Base-by-base conservation (phyloP, 2,329 filamentous ascomycete species). In the Bipolaris victoriae region DNA sequence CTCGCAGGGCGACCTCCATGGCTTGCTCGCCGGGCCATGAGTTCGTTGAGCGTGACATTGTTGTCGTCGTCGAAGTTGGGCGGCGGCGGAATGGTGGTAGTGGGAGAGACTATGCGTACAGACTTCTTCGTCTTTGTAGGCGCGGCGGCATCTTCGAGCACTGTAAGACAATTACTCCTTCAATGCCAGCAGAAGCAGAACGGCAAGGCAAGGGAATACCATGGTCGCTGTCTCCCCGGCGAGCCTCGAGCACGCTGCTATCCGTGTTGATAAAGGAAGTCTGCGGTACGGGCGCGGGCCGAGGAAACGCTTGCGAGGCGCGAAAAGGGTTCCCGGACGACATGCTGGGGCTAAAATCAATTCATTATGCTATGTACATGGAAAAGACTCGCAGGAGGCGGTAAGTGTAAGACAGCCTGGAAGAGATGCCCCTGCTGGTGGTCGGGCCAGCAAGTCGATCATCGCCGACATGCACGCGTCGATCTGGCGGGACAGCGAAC, bases 71-170 rank as follows among this genome's bases (percentile, higher is more conserved):
- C 58, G 51, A 63, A 57, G 31, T 64, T 69, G 66, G 73, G 64
- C 66, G 73, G 70, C 68, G 68, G 74, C 59, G 73, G 68, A 49
- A 68, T 68, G 48, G 73, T 72, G 24, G 71, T 69, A 35, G 76
- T 71, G 39, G 78, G 77, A 45, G 78, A 78, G 52, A 76, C 75
- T 68, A 80, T 79, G 68, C 88, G 85, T 58, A 90, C 88, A 68
- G 69, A 69, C 65, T 85, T 89, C 77, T 90, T 89, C 57, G 84
- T 81, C 69, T 65, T 69, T 55, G 66, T 63, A 57, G 60, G 49
- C 43, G 70, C 52, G 54, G 62, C 52, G 60, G 56, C 54, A 44
- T 61, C 61, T 60, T 68, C 66, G 63, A 62, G 65, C 57, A 66
- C 74, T 76, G 65, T 69, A 60, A 60, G 64, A 69, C 57, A 60